A percentile compares a stretch with the other conserved stretches of the same genome.
phyloP scores from a whole-genome alignment of 768 basidiomycete species.

The Lentinula lateritia region DNA sequence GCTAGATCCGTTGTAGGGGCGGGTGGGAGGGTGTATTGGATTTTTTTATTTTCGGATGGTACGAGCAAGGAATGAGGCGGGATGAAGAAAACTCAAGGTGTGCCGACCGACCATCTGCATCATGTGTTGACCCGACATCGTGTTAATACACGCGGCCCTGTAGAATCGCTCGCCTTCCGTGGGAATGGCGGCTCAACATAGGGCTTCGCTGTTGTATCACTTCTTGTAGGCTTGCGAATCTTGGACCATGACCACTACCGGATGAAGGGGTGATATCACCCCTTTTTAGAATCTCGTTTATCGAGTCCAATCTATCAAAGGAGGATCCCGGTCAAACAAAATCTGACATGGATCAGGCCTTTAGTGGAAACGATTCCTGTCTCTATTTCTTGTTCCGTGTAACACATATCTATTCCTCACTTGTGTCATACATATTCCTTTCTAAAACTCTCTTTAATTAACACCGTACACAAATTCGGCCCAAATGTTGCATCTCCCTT shows the following conservation, averaged over 20 bases:
- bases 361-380: not conserved
- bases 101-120: not conserved
- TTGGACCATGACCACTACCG: slow-evolving; percentile 9
- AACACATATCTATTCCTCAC: slow-evolving; percentile 4
- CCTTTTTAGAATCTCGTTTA: not conserved
- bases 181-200: slow-evolving; percentile 16
- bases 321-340: not conserved
- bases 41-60: slow-evolving; percentile 7
- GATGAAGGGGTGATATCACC: not conserved
- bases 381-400: not conserved
- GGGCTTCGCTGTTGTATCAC: slow-evolving; percentile 19
- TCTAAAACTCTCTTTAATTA: slow-evolving; percentile 1
- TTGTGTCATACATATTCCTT: not conserved
- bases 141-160: not conserved
- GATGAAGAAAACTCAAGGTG: slow-evolving; percentile 27
- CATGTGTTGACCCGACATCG: not conserved
- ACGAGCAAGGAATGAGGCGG: slow-evolving; percentile 15
- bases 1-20: slow-evolving; percentile 2
- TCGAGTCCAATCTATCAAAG: not conserved
- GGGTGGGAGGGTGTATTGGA: not conserved
- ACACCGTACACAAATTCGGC: not conserved
- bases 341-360: not conserved
- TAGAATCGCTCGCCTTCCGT: slow-evolving; percentile 9
- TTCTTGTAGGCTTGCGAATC: slow-evolving; percentile 14
- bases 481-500: not conserved